These are phyloP conservation scores for Prunus fruticosa DNA, from an alignment of 306 rosid genomes.

Conservation along the genomic window DNA sequence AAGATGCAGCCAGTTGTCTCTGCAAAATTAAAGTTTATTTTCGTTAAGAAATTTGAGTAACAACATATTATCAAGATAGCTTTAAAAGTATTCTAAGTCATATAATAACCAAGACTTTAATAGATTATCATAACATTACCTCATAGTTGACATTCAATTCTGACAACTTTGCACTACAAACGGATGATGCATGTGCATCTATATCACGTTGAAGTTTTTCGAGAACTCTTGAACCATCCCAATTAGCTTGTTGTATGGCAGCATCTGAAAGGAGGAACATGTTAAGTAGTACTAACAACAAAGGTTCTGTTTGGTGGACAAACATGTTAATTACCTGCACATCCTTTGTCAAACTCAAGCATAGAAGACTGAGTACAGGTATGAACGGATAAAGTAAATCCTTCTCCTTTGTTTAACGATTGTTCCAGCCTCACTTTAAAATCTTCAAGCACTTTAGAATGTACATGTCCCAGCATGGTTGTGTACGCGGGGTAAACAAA, in stretches of 20 bases:
- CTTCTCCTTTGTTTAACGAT: no score
- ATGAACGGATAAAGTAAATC: no score
- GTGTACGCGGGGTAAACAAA: slow-evolving; percentile 55
- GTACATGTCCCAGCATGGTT: slow-evolving; percentile 64
- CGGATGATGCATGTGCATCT: slow-evolving; percentile 50
- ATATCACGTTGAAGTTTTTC: slow-evolving; percentile 69
- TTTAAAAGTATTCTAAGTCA: background rate
- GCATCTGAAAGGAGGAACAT: slow-evolving; percentile 49
- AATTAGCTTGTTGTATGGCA: slow-evolving; percentile 45
- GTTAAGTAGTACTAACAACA: background rate
- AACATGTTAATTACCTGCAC: background rate
- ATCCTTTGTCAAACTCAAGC: background rate
- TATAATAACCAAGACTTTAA: slow-evolving; percentile 6
- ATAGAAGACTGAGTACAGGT: no score
- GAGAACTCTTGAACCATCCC: slow-evolving; percentile 59
- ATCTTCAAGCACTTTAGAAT: slow-evolving; percentile 44
- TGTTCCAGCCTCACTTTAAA: slow-evolving; percentile 29
- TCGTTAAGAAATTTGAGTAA: background rate
- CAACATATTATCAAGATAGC: background rate
- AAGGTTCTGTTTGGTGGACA: background rate
- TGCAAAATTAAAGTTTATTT: slow-evolving; percentile 28
- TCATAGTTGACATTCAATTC: slow-evolving; percentile 43
- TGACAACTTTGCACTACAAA: slow-evolving; percentile 48
- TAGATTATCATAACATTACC: slow-evolving; percentile 38
- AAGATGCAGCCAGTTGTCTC: slow-evolving; percentile 54